Evolutionary conservation across 1,139 yeast species (phyloP).

Genomic region (Meyerozyma smithsonii): DNA sequence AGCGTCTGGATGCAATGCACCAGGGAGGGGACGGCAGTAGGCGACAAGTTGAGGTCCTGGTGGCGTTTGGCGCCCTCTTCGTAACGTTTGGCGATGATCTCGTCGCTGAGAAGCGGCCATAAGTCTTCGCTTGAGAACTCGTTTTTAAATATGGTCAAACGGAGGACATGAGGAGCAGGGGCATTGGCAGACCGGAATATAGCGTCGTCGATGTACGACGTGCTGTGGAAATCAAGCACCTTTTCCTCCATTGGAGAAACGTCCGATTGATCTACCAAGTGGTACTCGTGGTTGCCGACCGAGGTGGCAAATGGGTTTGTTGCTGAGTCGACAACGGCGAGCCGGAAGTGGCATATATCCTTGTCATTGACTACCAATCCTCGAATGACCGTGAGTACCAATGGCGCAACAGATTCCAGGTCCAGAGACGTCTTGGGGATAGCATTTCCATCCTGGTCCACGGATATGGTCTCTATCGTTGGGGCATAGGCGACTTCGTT

Average conservation of each 20-base stretch:
- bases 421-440: background rate
- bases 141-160: constrained; percentile 27
- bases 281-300: constrained; percentile 32
- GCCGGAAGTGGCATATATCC: constrained; percentile 29
- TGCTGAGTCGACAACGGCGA: constrained; percentile 24
- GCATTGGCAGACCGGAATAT: constrained; percentile 26
- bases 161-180: constrained; percentile 23
- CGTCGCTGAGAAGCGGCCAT: constrained; percentile 21
- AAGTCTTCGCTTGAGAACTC: constrained; percentile 30
- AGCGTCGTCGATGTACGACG: constrained; percentile 29
- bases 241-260: background rate
- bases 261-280: constrained; percentile 11
- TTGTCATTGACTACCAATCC: constrained; percentile 25
- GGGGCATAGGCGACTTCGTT: constrained; percentile 30
- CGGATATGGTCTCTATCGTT: constrained; percentile 19
- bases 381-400: constrained; percentile 24
- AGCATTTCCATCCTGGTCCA: background rate
- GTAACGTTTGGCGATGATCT: constrained; percentile 26
- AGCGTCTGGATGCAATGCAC: constrained; percentile 53
- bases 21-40: constrained; percentile 42
- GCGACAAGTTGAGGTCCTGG: constrained; percentile 21
- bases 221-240: constrained; percentile 1
- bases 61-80: constrained; percentile 24
- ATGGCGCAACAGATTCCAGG: constrained; percentile 10
- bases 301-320: constrained; percentile 19